Conservation (phyloP, 2,329 filamentous ascomycete genomes). For the Lachnellula arida region DNA sequence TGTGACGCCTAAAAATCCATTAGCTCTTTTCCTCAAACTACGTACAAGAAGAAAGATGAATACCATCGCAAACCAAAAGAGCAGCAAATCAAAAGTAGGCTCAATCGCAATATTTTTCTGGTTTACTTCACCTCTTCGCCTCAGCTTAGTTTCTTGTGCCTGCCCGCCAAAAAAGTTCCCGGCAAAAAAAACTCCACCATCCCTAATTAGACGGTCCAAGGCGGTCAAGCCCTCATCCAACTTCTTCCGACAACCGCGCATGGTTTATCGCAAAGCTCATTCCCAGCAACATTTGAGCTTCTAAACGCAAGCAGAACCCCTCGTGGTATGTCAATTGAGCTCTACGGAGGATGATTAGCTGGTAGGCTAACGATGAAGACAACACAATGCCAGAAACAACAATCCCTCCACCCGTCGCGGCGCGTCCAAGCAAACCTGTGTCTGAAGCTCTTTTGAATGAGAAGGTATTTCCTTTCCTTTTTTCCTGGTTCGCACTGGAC, state of each 20-base stretch:
- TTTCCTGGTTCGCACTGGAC: background rate
- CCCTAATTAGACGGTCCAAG: background rate
- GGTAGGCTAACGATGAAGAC: background rate
- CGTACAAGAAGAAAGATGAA: background rate
- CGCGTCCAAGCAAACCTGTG: constrained; percentile 71
- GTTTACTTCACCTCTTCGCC: no score
- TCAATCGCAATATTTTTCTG: no score
- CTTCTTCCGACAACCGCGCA: background rate
- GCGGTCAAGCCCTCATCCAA: background rate
- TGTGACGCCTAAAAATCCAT: constrained; percentile 21
- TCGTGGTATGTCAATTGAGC: background rate
- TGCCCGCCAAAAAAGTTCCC: constrained; percentile 6
- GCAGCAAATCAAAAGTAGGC: background rate
- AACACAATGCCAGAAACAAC: constrained; percentile 29
- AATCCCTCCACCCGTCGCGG: constrained; percentile 56
- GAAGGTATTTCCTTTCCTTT: constrained; percentile 60
- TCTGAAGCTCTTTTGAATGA: constrained; percentile 98
- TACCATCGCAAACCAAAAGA: constrained; percentile 12
- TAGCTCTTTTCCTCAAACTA: background rate
- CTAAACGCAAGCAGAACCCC: no score
- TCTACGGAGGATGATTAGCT: background rate
- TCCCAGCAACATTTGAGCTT: no score
- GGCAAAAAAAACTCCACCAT: constrained; percentile 9
- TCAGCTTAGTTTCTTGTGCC: no score
- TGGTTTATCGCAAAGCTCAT: constrained; percentile 2